These are phyloP conservation scores for Pichia eremophila DNA, from an alignment of 805 yeast species.

Conservation along the genomic window DNA sequence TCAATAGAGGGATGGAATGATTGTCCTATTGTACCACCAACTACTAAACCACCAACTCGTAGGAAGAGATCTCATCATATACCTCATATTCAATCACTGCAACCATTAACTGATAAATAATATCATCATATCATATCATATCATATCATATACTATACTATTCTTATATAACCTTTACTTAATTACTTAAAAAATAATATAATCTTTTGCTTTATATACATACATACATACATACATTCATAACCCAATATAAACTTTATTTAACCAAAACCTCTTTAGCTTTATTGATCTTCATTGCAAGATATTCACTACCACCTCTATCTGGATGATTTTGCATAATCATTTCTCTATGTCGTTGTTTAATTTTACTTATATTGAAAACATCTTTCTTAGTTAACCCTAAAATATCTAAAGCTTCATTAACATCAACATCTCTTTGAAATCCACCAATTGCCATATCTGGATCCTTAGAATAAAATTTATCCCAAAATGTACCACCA, in stretches of 20 bases:
- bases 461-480: slow-evolving; percentile 21
- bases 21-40: slow-evolving; percentile 31
- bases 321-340: slow-evolving; percentile 87
- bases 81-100: background rate
- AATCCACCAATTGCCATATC: slow-evolving; percentile 49
- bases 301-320: slow-evolving; percentile 73
- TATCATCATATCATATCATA: too few species aligned
- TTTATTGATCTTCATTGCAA: slow-evolving; percentile 79
- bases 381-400: slow-evolving; percentile 36
- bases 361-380: slow-evolving; percentile 46
- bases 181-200: too few species aligned
- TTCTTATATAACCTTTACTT: too few species aligned
- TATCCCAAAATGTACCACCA: slow-evolving; percentile 3
- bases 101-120: slow-evolving; percentile 5
- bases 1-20: slow-evolving; percentile 49
- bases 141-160: too few species aligned
- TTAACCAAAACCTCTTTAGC: slow-evolving; percentile 66
- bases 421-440: slow-evolving; percentile 52
- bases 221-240: too few species aligned
- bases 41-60: slow-evolving; percentile 12
- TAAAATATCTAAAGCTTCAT: slow-evolving; percentile 59
- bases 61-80: too few species aligned
- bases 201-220: too few species aligned
- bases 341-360: slow-evolving; percentile 61
- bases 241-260: too few species aligned